These are phyloP conservation scores for Moniliella sp. DNA, from an alignment of 1,284 basidiomycete genomes.

Conservation along the genomic window DNA sequence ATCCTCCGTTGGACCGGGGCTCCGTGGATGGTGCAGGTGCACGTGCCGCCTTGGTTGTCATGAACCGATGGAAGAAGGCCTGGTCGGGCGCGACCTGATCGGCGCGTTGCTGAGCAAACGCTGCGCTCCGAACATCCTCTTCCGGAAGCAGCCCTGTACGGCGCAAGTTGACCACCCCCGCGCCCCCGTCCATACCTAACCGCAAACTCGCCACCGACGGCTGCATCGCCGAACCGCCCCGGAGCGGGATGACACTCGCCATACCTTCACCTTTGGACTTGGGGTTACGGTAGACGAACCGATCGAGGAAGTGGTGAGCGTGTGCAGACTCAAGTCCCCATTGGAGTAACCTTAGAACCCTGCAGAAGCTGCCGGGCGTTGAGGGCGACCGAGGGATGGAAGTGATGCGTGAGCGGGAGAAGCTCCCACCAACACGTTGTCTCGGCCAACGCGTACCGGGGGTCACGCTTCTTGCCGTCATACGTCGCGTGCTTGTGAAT, in stretches of 20 bases:
- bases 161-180: constrained; percentile 1
- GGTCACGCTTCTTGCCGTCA: constrained; percentile 53
- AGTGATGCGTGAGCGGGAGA: no score
- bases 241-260: no score
- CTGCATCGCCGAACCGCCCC: constrained; percentile 63
- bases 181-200: no score
- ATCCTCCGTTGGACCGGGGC: no score
- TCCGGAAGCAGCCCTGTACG: constrained; percentile 29
- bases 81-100: constrained; percentile 70
- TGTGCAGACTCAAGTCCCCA: constrained; percentile 74
- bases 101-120: constrained; percentile 52
- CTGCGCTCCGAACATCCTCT: constrained; percentile 51
- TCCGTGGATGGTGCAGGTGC: constrained; percentile 2
- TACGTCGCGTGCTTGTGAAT: no score
- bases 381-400: constrained; percentile 71
- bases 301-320: constrained; percentile 70
- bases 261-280: no score
- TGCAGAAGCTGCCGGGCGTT: constrained; percentile 62
- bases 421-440: no score
- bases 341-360: constrained; percentile 50
- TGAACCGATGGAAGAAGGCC: constrained; percentile 36
- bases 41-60: constrained; percentile 26
- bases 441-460: constrained; percentile 63
- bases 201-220: constrained; percentile 37
- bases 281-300: constrained; percentile 79